Percentiles rank a stretch among this genome's conserved stretches.
These are phyloP conservation scores for Verbena officinalis DNA, from an alignment of 257 asterid species.

Conservation along the genomic window DNA sequence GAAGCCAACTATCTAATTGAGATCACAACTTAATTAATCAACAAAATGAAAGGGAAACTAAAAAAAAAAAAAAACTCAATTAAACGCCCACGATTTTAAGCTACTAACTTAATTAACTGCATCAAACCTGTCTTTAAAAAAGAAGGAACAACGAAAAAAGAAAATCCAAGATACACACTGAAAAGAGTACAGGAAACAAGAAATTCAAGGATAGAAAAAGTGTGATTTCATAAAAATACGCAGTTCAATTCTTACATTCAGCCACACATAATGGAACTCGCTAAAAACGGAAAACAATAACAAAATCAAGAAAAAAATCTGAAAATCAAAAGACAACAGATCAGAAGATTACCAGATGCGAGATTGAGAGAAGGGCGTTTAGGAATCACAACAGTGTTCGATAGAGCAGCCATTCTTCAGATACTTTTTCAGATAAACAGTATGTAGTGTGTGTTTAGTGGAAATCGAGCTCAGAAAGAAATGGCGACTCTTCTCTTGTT, in stretches of 20 bases:
- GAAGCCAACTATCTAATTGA: neutral
- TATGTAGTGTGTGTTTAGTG: conserved; percentile 5
- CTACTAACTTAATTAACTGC: conserved; percentile 2
- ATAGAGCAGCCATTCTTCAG: conserved; percentile 50
- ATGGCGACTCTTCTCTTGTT: conserved; percentile 7
- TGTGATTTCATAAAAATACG: neutral
- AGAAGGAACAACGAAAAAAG: too few species aligned
- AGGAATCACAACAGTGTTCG: conserved; percentile 43
- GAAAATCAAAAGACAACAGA: neutral
- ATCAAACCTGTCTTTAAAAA: too few species aligned
- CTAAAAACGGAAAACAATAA: neutral
- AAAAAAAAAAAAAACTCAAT: too few species aligned
- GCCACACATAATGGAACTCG: neutral
- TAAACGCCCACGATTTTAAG: neutral
- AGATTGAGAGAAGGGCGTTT: conserved; percentile 34
- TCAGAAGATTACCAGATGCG: conserved; percentile 41
- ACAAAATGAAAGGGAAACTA: too few species aligned
- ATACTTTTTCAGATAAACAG: neutral
- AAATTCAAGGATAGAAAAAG: neutral
- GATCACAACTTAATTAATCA: neutral
- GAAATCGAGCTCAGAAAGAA: conserved; percentile 11
- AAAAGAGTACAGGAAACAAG: neutral
- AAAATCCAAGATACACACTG: too few species aligned
- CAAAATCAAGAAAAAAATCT: neutral
- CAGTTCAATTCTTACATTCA: neutral